Percentiles rank a stretch among this genome's conserved stretches.
Conservation (phyloP, 768 basidiomycete genomes). For the Lentinula guzmanii region DNA sequence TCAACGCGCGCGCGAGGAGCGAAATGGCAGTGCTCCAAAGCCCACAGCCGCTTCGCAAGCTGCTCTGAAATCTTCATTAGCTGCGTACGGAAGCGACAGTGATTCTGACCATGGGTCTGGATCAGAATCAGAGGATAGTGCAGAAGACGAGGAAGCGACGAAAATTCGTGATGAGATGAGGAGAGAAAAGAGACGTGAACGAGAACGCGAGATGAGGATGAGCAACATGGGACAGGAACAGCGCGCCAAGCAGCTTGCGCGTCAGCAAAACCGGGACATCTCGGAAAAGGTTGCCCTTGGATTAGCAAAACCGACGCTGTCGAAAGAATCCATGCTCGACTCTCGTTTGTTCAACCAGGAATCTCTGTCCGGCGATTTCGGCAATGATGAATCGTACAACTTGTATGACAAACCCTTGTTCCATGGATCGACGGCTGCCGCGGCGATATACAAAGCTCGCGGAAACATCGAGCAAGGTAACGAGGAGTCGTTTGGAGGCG, state of each 20-base stretch:
- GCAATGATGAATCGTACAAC: conserved; percentile 89
- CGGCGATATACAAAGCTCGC: conserved; percentile 98
- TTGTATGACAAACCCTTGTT: conserved; percentile 94
- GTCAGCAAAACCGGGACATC: conserved; percentile 97
- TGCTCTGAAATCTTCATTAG: conserved; percentile 70
- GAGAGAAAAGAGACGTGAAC: conserved; percentile 84
- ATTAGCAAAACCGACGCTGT: conserved; percentile 91
- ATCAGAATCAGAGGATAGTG: conserved; percentile 43
- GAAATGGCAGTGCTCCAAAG: conserved; percentile 69
- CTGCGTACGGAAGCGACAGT: conserved; percentile 83
- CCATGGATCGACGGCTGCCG: conserved; percentile 91
- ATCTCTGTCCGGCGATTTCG: conserved; percentile 74
- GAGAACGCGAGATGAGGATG: conserved; percentile 98
- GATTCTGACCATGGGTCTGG: conserved; percentile 50
- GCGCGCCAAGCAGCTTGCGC: conserved; percentile 90
- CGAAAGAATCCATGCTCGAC: conserved; percentile 97
- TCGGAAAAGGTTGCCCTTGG: conserved; percentile 99
- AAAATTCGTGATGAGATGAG: conserved; percentile 88
- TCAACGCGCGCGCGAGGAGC: conserved; percentile 93
- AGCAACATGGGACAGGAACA: conserved; percentile 98
- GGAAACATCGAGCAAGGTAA: conserved; percentile 81
- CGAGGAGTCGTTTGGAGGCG: conserved; percentile 90
- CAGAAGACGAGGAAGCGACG: conserved; percentile 80
- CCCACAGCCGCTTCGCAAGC: conserved; percentile 64
- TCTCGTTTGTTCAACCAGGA: conserved; percentile 98